These are phyloP conservation scores for Colletotrichum destructivum DNA, from an alignment of 2,329 filamentous ascomycete genomes.

Conservation along the genomic window DNA sequence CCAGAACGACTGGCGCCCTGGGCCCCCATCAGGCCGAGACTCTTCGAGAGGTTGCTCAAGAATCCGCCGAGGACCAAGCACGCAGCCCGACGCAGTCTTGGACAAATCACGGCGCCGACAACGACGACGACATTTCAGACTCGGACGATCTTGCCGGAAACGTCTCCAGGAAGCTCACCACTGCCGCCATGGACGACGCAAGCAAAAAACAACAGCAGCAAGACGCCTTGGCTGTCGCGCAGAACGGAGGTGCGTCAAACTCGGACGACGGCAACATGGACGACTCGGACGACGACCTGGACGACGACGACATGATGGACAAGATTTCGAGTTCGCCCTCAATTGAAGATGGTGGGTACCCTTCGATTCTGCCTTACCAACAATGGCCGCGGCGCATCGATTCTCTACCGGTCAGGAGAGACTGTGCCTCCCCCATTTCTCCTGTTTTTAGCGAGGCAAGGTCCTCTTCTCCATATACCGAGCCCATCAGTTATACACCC, in stretches of 20 bases:
- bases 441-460: slow-evolving; percentile 51
- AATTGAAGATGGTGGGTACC: slow-evolving; percentile 97
- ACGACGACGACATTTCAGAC: slow-evolving; percentile 60
- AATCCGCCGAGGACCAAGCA: slow-evolving; percentile 80
- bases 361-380: slow-evolving; percentile 54
- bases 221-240: slow-evolving; percentile 68
- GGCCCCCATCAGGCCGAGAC: slow-evolving; percentile 90
- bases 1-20: slow-evolving; percentile 55
- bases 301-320: slow-evolving; percentile 96
- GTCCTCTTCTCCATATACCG: slow-evolving; percentile 61
- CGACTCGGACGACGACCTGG: slow-evolving; percentile 79
- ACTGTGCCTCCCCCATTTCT: slow-evolving; percentile 51
- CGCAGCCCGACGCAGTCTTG: slow-evolving; percentile 74
- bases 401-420: slow-evolving; percentile 55
- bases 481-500: slow-evolving; percentile 53
- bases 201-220: slow-evolving; percentile 53
- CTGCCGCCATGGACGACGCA: slow-evolving; percentile 44
- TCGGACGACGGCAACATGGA: slow-evolving; percentile 76
- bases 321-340: slow-evolving; percentile 99
- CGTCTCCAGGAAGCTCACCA: slow-evolving; percentile 57
- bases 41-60: slow-evolving; percentile 83
- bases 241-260: slow-evolving; percentile 70
- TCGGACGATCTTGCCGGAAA: slow-evolving; percentile 61
- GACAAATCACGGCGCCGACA: slow-evolving; percentile 57
- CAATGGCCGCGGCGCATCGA: slow-evolving; percentile 62